Conservation (phyloP, 345 rosid genomes). For the Heritiera littoralis region DNA sequence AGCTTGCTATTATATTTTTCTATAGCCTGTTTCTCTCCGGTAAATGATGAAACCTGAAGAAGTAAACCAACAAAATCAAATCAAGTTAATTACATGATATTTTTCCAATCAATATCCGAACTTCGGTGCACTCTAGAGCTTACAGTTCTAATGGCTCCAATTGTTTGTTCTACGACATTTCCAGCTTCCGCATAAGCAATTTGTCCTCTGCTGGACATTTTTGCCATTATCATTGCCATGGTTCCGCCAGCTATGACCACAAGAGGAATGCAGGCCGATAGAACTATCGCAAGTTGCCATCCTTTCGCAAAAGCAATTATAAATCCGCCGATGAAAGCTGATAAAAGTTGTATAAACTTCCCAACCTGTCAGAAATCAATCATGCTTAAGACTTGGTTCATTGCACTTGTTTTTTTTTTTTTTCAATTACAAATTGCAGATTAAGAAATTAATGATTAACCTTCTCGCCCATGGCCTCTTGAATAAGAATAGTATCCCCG, state of each 20-base stretch:
- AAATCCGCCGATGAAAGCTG: slow-evolving; percentile 76
- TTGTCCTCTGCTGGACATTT: slow-evolving; percentile 75
- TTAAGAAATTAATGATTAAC: slow-evolving; percentile 13
- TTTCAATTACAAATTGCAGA: too few species aligned
- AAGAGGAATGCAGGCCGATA: slow-evolving; percentile 66
- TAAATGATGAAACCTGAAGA: slow-evolving; percentile 74
- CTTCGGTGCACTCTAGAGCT: slow-evolving; percentile 9
- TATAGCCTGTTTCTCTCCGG: slow-evolving; percentile 74
- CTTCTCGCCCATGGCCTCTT: slow-evolving; percentile 96
- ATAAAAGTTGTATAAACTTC: slow-evolving; percentile 59
- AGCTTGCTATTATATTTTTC: slow-evolving; percentile 59
- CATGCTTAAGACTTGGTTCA: too few species aligned
- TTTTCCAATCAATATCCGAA: neutral
- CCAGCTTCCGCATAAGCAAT: slow-evolving; percentile 86
- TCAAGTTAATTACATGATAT: neutral
- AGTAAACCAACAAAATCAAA: neutral
- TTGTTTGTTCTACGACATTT: slow-evolving; percentile 77
- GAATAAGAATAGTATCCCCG: slow-evolving; percentile 84
- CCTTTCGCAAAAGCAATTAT: slow-evolving; percentile 61
- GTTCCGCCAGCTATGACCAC: slow-evolving; percentile 53
- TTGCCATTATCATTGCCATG: slow-evolving; percentile 56
- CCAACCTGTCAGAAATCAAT: slow-evolving; percentile 52
- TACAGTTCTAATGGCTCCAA: slow-evolving; percentile 83
- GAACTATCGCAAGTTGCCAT: slow-evolving; percentile 51
- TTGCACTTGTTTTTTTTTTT: too few species aligned